Base-by-base conservation (phyloP, 2,329 filamentous ascomycete genomes). In the Colletotrichum euphorbiae region DNA sequence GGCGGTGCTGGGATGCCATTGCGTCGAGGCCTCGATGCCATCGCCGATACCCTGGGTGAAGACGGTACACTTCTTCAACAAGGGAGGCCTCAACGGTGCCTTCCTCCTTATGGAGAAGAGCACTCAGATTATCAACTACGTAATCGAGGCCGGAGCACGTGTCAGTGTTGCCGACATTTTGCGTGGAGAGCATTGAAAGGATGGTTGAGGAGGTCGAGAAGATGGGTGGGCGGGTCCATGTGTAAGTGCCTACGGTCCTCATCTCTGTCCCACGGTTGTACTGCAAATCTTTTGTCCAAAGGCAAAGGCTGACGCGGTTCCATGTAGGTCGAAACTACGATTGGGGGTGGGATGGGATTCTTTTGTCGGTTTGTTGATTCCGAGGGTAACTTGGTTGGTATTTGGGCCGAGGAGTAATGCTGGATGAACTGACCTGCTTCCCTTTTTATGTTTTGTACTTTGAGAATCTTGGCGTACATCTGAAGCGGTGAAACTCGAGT, bases 341-440 rank as follows among this genome's bases (percentile, higher is more conserved):
- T 80, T 63, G 75, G 74, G 21, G 73, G 72, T 12, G 72, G 70
- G 12, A 78, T 77, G 77, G 79, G 78, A 1, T 74, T 71, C 65
- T 78, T 77, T 67, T 78, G 77, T 40, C 75, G 78, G 3, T 75
- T 80, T 45, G 71, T 80, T 52, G 78, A 81, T 67, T 74, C 74
- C 9, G 79, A 81, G 71, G 78, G 77, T n/a, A 80, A 81, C 67
- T 70, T 78, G 72, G 73, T 78, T 46, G 76, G 78, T 28, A 69
- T 78, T 36, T 79, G 75, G 77, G 75, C 77, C 57, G 72, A 74
- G 67, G 71, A 75, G 24, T 77, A 71, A 74, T 57, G 17, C 24
- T 40, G 40, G 61, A 48, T 21, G 48, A 42, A 59, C 48, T 65
- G 66, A 65, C 48, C 55, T 69, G 48, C 61, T 48, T 65, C 42